A percentile compares a stretch with the other conserved stretches of the same genome.
Conservation (phyloP, 1,284 basidiomycete genomes). For the Ustilago sp. region DNA sequence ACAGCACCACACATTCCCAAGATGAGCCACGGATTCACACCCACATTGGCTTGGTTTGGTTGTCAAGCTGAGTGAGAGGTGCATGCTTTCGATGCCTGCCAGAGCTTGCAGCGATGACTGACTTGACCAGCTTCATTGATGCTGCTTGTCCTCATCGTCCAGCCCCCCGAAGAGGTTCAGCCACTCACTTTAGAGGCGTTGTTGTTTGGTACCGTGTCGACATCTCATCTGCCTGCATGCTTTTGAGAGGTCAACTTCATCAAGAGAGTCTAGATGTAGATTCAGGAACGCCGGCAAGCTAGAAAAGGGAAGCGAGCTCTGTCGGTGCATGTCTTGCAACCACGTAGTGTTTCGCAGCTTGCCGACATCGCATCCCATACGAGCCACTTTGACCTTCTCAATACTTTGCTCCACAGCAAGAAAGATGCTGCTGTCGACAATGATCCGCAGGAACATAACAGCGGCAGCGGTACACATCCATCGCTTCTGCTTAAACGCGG, state of each 20-base stretch:
- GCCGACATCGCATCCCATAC: not conserved
- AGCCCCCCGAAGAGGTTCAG: not conserved
- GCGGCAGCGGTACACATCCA: not conserved
- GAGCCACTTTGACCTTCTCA: too few relatives aligned
- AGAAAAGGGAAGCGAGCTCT: conserved; percentile 3
- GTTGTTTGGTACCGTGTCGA: not conserved
- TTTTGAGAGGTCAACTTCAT: too few relatives aligned
- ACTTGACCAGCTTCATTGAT: conserved; percentile 6
- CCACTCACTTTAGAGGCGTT: conserved; percentile 2
- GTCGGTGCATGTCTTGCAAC: conserved; percentile 9
- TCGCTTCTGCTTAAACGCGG: not conserved
- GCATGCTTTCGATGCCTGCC: conserved; percentile 7
- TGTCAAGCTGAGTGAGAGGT: conserved; percentile 15
- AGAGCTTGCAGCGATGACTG: conserved; percentile 1
- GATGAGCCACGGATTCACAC: not conserved
- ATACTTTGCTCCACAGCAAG: too few relatives aligned
- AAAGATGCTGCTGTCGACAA: not conserved
- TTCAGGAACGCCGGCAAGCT: not conserved
- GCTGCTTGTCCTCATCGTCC: not conserved
- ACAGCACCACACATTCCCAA: not conserved
- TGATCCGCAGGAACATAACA: not conserved
- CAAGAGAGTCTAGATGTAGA: not conserved
- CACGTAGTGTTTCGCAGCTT: not conserved
- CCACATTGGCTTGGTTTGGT: conserved; percentile 1
- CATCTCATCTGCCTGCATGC: conserved; percentile 4